Evolutionary conservation across 805 yeast genomes (phyloP).

Genomic region (Yarrowia sp.): DNA sequence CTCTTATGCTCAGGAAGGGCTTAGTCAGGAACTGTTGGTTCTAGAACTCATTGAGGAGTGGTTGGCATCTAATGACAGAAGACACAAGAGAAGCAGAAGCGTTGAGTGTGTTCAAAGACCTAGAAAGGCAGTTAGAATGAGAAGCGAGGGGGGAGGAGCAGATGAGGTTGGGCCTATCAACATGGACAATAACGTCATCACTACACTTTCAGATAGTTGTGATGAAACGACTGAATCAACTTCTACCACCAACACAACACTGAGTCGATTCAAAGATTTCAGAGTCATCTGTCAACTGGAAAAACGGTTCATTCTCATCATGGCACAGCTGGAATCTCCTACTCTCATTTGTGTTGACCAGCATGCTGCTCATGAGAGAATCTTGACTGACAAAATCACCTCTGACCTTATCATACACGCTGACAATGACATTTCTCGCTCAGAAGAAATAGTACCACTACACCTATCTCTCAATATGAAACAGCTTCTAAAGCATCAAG

Average conservation of each 20-base stretch:
- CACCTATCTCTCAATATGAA: conserved; percentile 17
- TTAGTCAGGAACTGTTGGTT: neutral
- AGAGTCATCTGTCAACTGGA: conserved; percentile 4
- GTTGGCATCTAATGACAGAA: neutral
- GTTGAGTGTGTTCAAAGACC: neutral
- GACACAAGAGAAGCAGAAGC: conserved; percentile 11
- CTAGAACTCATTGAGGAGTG: conserved; percentile 11
- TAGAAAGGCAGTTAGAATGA: neutral
- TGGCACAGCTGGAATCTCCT: conserved; percentile 5
- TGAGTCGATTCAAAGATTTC: conserved; percentile 3
- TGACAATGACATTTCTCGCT: neutral
- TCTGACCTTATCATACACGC: neutral
- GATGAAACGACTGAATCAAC: too few relatives aligned
- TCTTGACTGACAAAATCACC: conserved; percentile 2
- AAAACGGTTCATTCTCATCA: conserved; percentile 6
- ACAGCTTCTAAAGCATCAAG: conserved; percentile 1
- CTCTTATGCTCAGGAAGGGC: conserved; percentile 16
- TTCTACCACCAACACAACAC: neutral
- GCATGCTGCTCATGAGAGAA: conserved; percentile 31
- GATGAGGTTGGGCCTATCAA: neutral
- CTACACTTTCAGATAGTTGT: neutral
- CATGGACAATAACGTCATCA: neutral
- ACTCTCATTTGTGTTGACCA: conserved; percentile 14
- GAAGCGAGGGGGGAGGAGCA: neutral
- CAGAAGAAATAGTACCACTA: conserved; percentile 5